Base-by-base conservation (phyloP, 1,284 basidiomycete genomes). In the Puccinia hordei region DNA sequence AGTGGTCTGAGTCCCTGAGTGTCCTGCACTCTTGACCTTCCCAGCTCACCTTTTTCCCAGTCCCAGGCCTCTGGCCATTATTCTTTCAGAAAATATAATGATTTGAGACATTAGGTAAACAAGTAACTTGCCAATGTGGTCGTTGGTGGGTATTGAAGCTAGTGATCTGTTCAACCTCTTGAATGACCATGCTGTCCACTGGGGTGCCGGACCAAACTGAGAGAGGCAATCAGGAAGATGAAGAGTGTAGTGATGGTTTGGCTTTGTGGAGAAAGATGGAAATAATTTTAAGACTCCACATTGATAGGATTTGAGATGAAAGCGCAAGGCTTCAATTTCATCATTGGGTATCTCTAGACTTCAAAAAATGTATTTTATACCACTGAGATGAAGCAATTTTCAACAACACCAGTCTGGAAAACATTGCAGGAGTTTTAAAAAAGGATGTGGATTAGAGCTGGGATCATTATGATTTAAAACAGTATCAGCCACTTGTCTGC, bases 61-160 rank as follows among this genome's bases (percentile, higher is more conserved):
- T n/a, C n/a, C n/a, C n/a, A n/a, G n/a, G n/a, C n/a, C n/a, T n/a
- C n/a, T n/a, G n/a, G n/a, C n/a, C n/a, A n/a, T n/a, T n/a, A n/a
- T n/a, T n/a, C n/a, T n/a, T n/a, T n/a, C n/a, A n/a, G n/a, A n/a
- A n/a, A 46, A 19, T 49, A 8, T 71, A n/a, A 2, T 35, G 17
- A 72, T 8, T 51, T 53, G 15, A 9, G 12, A n/a, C n/a, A 15
- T 27, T 66, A 41, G 3, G 2, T 27, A 19, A 35, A 51, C 33
- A 51, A 30, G 33, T 41, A 19, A 59, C 59, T 74, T 55, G 30
- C 55, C 73, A 27, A 49, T 59, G 8, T 51, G 55, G 24, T 71
- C 53, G 33, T 71, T 71, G 53, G 68, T 0, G 91, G 90, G 90
- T 90, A 90, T 0, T 89, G 46, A 89, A 51, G 68, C 68, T 19